Base-by-base conservation (phyloP, 2,329 filamentous ascomycete genomes). In the Penicillium sp. region DNA sequence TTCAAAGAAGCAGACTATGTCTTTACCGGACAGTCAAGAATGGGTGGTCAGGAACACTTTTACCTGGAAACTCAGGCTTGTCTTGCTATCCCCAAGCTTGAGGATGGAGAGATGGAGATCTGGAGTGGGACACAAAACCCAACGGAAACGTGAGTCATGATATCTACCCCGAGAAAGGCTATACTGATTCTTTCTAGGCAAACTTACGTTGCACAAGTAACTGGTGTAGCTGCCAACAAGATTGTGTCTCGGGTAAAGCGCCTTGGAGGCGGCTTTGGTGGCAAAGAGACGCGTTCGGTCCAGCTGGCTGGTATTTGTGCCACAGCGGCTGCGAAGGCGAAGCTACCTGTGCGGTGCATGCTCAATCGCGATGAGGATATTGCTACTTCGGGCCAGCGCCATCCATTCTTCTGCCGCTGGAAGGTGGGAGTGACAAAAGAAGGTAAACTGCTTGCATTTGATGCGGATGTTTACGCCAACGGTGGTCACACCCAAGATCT, bases 21-120 rank as follows among this genome's bases (percentile, higher is more conserved):
- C 10, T 91, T 97, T 60, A 84, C 81, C 8, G 93, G 93, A 34
- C 81, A 85, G 1, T 80, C 84, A 2, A 79, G 90, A 47, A 96
- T 98, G 81, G 93, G 91, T 44, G 93, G 93, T 0, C 93, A 98
- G 63, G 93, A 98, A 67, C 91, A 98, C 65, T 97, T 98, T 65
- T 98, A 97, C 61, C 78, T 98, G 2, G 93, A 97, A 70, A 97
- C 91, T 0, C 84, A 96, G 56, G 91, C 89, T 2, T 87, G 84
- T 52, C 69, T 96, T 12, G 88, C 81, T 1, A 82, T 97, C 39
- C 93, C 91, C 0, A 95, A 95, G 65, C 83, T 81, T 0, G 91
- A 97, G 68, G 88, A 95, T 67, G 91, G 90, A 0, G 90, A 95
- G 66, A 93, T 97, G 79, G 93, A 97, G 62, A 81, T 98, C 22